Base-by-base conservation (phyloP, 371 early-diverging fungal species). In the Lichtheimia ornata region DNA sequence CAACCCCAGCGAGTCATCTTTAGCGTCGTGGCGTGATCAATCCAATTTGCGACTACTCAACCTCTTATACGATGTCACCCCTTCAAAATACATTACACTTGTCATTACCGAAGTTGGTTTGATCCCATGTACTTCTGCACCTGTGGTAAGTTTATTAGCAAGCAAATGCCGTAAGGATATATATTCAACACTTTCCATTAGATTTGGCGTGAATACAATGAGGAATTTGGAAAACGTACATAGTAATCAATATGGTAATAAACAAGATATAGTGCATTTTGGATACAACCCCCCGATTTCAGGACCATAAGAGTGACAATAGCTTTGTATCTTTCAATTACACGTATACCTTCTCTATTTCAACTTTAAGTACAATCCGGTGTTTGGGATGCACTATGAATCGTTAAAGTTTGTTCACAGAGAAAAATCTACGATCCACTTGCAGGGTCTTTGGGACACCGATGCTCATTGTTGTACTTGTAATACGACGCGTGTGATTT, bases 61-160 rank as follows among this genome's bases (percentile, higher is more conserved):
- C 61, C 70, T 96, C 15, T 71, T 91, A 61, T 95, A 96, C 72
- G 99, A 99, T 69, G 83, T 98, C 25, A 97, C 97, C 2, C 98
- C 99, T 24, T 87, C 95, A 41, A 87, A 92, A 70, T 96, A 91
- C 67, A 89, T 98, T 56, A 89, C 93, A 4, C 83, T 94, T 50
- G 91, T 97, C 27, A 85, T 96, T 14, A 95, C 97, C 22, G 99
- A 99, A 79, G 88, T 94, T 9, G 99, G 98, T 42, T 70, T 92
- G 70, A 92, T 97, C 65, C 97, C 97, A n/a, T 91, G 91, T 67
- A 95, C 96, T 20, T 90, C 91, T 59, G 94, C 94, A 17, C 90
- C 94, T 20, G 93, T 94, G 41, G 91, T 93, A 81, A 71, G 76
- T 66, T 45, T 53, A 18, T n/a, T 58, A 22, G 35, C 35, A 35